Evolutionary conservation across 139 green algal species (phyloP).

Genomic region (Edaphochlamys debaryana): DNA sequence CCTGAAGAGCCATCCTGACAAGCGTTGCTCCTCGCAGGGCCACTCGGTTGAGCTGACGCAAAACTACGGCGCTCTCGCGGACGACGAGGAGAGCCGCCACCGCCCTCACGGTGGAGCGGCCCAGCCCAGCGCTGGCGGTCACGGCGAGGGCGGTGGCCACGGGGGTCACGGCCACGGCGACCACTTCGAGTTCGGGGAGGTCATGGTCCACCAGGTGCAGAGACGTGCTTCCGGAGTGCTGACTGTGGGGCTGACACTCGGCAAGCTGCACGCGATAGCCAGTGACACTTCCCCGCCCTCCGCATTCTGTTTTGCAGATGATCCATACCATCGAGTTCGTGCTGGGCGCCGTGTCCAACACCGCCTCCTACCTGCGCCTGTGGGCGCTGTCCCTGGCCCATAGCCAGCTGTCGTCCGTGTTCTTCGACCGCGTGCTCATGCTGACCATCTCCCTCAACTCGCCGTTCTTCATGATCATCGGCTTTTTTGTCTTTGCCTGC

Average conservation of each 20-base stretch:
- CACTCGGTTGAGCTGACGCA: constrained; percentile 21
- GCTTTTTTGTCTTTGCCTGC: constrained; percentile 91
- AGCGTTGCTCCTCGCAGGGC: constrained; percentile 10
- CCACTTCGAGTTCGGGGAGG: constrained; percentile 90
- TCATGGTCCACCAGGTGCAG: constrained; percentile 46
- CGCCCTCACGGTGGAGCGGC: neutral
- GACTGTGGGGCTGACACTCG: neutral
- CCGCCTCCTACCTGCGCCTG: constrained; percentile 96
- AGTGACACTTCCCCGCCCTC: constrained; percentile 13
- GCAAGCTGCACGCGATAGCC: constrained; percentile 32
- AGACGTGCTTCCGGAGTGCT: neutral
- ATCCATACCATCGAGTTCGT: constrained; percentile 99
- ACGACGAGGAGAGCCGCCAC: constrained; percentile 34
- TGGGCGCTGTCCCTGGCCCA: constrained; percentile 98
- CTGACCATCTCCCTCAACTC: constrained; percentile 58
- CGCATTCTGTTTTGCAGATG: constrained; percentile 50
- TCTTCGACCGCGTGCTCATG: constrained; percentile 97
- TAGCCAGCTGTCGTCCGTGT: constrained; percentile 92
- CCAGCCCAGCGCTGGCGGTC: neutral
- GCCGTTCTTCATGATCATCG: constrained; percentile 68
- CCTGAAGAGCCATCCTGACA: no score
- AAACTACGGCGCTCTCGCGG: constrained; percentile 11
- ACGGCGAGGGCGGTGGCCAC: neutral
- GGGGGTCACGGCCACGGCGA: constrained; percentile 52
- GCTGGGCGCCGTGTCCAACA: constrained; percentile 97